Evolutionary conservation across 352 stramenopile species (phyloP).

Genomic region (Halophytophthora polymorphica): DNA sequence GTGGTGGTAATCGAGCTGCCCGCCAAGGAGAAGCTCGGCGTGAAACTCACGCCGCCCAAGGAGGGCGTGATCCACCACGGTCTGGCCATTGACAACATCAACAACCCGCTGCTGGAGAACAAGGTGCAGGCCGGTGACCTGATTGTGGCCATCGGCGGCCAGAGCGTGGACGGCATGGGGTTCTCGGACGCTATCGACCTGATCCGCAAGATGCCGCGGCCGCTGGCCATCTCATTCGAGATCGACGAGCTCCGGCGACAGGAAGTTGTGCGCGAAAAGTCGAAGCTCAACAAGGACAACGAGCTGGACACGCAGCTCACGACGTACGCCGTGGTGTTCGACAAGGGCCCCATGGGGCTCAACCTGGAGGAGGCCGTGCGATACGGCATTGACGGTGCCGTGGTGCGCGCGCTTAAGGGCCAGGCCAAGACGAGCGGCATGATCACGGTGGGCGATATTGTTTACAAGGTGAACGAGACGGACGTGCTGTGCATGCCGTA

Average conservation of each 20-base stretch:
- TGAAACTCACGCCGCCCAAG: slow-evolving; percentile 84
- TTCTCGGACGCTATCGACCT: slow-evolving; percentile 83
- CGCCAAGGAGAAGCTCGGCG: slow-evolving; percentile 81
- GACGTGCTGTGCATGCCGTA: slow-evolving; percentile 86
- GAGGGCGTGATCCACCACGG: slow-evolving; percentile 78
- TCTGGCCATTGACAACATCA: slow-evolving; percentile 85
- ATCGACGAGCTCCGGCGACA: slow-evolving; percentile 65
- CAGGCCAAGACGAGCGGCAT: slow-evolving; percentile 81
- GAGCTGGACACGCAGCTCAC: slow-evolving; percentile 73
- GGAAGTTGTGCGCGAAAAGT: slow-evolving; percentile 56
- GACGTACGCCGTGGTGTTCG: slow-evolving; percentile 84
- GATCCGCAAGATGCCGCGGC: slow-evolving; percentile 78
- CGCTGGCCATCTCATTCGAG: slow-evolving; percentile 80
- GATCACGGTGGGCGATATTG: slow-evolving; percentile 83
- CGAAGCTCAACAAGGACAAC: slow-evolving; percentile 46
- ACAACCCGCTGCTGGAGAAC: slow-evolving; percentile 80
- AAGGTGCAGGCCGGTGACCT: slow-evolving; percentile 80
- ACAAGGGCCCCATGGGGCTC: slow-evolving; percentile 79
- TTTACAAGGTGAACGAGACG: slow-evolving; percentile 85
- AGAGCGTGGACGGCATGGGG: slow-evolving; percentile 72
- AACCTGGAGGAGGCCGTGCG: slow-evolving; percentile 83
- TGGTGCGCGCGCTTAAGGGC: slow-evolving; percentile 78
- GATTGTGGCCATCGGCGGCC: slow-evolving; percentile 81
- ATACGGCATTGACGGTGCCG: slow-evolving; percentile 78
- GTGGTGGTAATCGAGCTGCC: slow-evolving; percentile 80